Evolutionary conservation across 768 basidiomycete species (phyloP).

Genomic region (Phylloporus sp.): DNA sequence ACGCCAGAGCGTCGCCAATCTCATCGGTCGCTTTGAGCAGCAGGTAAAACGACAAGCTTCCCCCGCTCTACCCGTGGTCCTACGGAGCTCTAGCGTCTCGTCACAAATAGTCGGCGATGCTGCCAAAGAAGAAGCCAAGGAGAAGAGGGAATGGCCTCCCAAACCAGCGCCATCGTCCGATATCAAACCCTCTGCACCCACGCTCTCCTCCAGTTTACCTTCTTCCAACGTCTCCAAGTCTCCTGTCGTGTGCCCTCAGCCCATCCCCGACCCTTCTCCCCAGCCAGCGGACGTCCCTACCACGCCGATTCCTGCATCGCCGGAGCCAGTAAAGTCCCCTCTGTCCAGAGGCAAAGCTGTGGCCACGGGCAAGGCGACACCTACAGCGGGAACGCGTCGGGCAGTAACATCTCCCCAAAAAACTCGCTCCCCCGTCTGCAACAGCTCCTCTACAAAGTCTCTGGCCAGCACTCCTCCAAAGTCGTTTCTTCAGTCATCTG

Average conservation of each 20-base stretch:
- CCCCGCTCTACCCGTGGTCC: slow-evolving; percentile 33
- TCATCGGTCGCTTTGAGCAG: slow-evolving; percentile 85
- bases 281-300: slow-evolving; percentile 14
- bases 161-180: slow-evolving; percentile 33
- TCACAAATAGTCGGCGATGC: slow-evolving; percentile 64
- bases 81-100: slow-evolving; percentile 62
- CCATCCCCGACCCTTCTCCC: slow-evolving; percentile 23
- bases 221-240: slow-evolving; percentile 16
- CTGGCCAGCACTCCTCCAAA: slow-evolving; percentile 23
- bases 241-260: slow-evolving; percentile 28
- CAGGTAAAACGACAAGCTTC: slow-evolving; percentile 63
- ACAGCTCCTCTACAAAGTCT: slow-evolving; percentile 20
- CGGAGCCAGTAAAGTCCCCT: slow-evolving; percentile 19
- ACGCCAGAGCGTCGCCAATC: slow-evolving; percentile 81
- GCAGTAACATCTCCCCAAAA: slow-evolving; percentile 25
- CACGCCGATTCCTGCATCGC: slow-evolving; percentile 20
- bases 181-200: slow-evolving; percentile 32
- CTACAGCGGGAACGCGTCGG: slow-evolving; percentile 19
- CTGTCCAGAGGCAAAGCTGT: slow-evolving; percentile 18
- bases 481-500: slow-evolving; percentile 32
- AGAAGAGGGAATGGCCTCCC: slow-evolving; percentile 77
- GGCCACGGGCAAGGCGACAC: slow-evolving; percentile 18
- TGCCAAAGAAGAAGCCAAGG: slow-evolving; percentile 60
- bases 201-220: slow-evolving; percentile 36
- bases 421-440: slow-evolving; percentile 22